phyloP scores from a whole-genome alignment of 306 rosid genomes.

The Prunus armeniaca region DNA sequence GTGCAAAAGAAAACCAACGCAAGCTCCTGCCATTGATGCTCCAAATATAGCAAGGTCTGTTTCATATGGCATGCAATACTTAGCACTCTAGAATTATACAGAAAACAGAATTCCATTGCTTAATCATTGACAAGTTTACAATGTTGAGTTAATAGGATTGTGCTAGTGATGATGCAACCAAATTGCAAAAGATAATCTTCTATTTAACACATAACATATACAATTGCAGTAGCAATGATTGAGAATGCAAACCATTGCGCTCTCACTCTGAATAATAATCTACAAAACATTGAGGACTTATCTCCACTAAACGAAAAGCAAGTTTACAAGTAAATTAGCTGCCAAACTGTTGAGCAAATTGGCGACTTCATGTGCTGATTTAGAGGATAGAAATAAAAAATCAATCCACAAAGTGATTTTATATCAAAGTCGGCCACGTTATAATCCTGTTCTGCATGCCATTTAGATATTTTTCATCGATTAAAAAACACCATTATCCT shows the following conservation, averaged over 20 bases:
- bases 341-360: not conserved
- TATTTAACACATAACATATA: too few species aligned
- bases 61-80: conserved; percentile 24
- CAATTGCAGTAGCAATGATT: too few species aligned
- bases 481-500: not conserved
- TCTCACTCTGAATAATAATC: not conserved
- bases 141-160: not conserved
- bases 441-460: not conserved
- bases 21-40: conserved; percentile 99
- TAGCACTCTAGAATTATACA: conserved; percentile 6
- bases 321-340: not conserved
- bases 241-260: too few species aligned
- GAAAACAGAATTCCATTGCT: not conserved
- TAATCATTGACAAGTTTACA: not conserved
- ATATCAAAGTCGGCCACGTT: too few species aligned
- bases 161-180: not conserved
- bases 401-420: not conserved
- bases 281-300: not conserved
- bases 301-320: not conserved
- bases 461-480: too few species aligned
- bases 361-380: not conserved
- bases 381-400: not conserved
- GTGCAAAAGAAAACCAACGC: conserved; percentile 95
- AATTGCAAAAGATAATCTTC: too few species aligned
- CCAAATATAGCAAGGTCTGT: conserved; percentile 92